phyloP scores from a whole-genome alignment of 1,139 yeast genomes.

The Zhuliangozyma blackwelliae region DNA sequence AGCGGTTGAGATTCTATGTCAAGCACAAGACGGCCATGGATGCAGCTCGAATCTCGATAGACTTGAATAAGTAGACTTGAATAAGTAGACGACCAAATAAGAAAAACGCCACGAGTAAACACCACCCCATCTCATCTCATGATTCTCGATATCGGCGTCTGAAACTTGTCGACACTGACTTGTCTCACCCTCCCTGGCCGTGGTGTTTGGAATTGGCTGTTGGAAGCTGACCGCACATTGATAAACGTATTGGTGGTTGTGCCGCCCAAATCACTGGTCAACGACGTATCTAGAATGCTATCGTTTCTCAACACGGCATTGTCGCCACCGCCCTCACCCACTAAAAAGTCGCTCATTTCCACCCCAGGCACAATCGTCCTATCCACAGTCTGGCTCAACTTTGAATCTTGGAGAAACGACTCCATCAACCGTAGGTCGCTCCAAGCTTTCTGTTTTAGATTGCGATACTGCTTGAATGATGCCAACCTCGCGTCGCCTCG shows the following conservation, averaged over 20 bases:
- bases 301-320: slow-evolving; percentile 21
- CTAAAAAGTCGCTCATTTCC: slow-evolving; percentile 1
- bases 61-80: no score
- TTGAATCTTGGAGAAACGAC: slow-evolving; percentile 22
- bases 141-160: slow-evolving; percentile 40
- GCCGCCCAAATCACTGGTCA: slow-evolving; percentile 23
- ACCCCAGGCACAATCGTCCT: slow-evolving; percentile 24
- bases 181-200: slow-evolving; percentile 36
- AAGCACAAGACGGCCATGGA: no score
- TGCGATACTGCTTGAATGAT: no score
- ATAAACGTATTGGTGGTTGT: slow-evolving; percentile 28
- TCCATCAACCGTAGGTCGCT: slow-evolving; percentile 30
- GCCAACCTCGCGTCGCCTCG: no score
- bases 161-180: slow-evolving; percentile 38
- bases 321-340: slow-evolving; percentile 3
- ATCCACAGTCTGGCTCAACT: slow-evolving; percentile 21
- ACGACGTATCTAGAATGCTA: slow-evolving; percentile 16
- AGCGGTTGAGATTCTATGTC: no score
- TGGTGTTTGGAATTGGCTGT: slow-evolving; percentile 31
- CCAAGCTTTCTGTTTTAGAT: slow-evolving; percentile 30
- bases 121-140: slow-evolving; percentile 27
- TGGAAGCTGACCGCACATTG: slow-evolving; percentile 18
- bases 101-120: no score
- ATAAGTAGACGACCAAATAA: no score
- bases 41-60: no score